These are phyloP conservation scores for Solanum virginianum DNA, from an alignment of 257 asterid genomes.

Conservation along the genomic window DNA sequence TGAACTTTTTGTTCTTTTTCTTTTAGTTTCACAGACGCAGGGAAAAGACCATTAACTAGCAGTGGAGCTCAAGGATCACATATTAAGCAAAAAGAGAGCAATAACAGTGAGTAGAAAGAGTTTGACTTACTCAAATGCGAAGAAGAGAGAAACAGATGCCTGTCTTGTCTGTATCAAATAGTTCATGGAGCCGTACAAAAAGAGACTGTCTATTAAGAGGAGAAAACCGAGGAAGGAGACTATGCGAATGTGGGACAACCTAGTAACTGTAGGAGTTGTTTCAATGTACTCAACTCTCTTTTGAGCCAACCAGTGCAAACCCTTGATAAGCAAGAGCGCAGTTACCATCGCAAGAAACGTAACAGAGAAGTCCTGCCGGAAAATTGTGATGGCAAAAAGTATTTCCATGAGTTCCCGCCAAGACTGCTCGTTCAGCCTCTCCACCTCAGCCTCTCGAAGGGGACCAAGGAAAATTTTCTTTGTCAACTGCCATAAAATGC, in stretches of 20 bases:
- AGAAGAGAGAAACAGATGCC: constrained; percentile 87
- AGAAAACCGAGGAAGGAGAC: constrained; percentile 89
- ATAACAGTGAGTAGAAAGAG: neutral
- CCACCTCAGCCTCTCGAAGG: constrained; percentile 97
- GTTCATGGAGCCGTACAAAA: constrained; percentile 49
- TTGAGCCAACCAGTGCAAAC: constrained; percentile 98
- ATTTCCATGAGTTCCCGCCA: constrained; percentile 98
- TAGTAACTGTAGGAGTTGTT: constrained; percentile 78
- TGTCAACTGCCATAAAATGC: constrained; percentile 83
- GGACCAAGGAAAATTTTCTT: constrained; percentile 86
- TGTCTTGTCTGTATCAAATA: constrained; percentile 59
- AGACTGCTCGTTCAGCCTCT: constrained; percentile 93
- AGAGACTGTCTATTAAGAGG: constrained; percentile 53
- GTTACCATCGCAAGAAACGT: constrained; percentile 79
- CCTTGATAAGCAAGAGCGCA: constrained; percentile 75
- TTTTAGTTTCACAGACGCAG: neutral
- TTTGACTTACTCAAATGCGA: constrained; percentile 79
- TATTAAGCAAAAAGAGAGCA: neutral
- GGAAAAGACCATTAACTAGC: neutral
- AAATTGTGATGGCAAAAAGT: constrained; percentile 87
- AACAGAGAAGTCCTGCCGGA: constrained; percentile 88
- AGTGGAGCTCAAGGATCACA: neutral
- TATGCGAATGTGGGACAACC: constrained; percentile 64
- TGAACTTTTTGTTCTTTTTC: neutral
- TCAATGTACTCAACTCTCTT: constrained; percentile 96